Conservation (phyloP, 345 rosid genomes). For the Populus davidiana region DNA sequence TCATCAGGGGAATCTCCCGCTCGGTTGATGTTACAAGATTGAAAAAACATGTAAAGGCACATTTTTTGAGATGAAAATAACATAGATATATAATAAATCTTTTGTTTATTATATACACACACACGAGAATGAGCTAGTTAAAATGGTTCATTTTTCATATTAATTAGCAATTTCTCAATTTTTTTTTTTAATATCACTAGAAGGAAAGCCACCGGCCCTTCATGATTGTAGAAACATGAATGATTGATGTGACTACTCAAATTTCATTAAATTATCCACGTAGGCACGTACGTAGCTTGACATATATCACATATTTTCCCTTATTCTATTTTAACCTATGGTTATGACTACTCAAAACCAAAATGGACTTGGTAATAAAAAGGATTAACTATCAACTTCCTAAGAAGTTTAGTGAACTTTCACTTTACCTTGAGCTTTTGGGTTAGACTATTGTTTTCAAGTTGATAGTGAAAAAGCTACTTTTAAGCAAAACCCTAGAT, state of each 20-base stretch:
- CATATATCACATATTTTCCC: not conserved
- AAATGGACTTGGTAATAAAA: not conserved
- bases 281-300: not conserved
- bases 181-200: not conserved
- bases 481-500: constrained; percentile 15
- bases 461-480: constrained; percentile 5
- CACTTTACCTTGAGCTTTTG: not conserved
- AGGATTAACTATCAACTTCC: not conserved
- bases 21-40: too few species aligned
- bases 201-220: not conserved
- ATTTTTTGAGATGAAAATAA: too few species aligned
- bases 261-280: not conserved
- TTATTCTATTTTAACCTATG: not conserved
- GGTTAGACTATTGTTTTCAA: not conserved
- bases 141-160: too few species aligned
- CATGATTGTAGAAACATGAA: not conserved
- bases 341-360: not conserved
- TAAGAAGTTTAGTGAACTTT: not conserved
- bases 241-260: not conserved
- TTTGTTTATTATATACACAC: too few species aligned
- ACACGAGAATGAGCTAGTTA: too few species aligned
- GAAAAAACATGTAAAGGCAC: too few species aligned
- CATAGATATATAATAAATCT: too few species aligned
- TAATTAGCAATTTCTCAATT: too few species aligned
- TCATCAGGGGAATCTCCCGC: not conserved